These are phyloP conservation scores for Ensete ventricosum DNA, from an alignment of 176 grass and related monocot species.

Conservation along the genomic window DNA sequence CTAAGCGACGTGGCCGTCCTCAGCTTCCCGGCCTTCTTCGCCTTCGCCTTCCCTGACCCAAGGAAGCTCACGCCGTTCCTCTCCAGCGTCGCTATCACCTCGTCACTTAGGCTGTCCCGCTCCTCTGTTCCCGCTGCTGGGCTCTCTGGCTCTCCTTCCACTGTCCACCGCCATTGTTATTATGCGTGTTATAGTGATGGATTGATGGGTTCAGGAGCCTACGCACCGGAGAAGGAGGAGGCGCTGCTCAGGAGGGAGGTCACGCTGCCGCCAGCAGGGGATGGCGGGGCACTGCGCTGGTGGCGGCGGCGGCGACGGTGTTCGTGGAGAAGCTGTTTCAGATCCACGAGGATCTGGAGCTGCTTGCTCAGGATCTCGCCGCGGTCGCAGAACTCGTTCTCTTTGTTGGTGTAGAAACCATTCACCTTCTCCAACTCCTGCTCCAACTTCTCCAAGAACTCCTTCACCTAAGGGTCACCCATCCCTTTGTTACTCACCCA, in stretches of 20 bases:
- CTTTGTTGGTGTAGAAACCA: conserved; percentile 47
- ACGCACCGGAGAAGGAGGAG: conserved; percentile 61
- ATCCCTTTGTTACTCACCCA: neutral
- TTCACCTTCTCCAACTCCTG: conserved; percentile 84
- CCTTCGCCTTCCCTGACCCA: conserved; percentile 39
- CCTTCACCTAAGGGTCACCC: conserved; percentile 27
- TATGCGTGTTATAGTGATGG: neutral
- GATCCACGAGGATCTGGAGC: conserved; percentile 59
- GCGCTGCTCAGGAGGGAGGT: conserved; percentile 43
- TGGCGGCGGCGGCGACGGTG: conserved; percentile 27
- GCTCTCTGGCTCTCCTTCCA: conserved; percentile 29
- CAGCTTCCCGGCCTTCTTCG: conserved; percentile 43
- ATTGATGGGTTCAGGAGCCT: neutral
- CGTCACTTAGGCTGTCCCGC: conserved; percentile 38
- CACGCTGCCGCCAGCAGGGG: conserved; percentile 25
- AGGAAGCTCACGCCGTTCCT: conserved; percentile 74
- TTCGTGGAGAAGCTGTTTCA: conserved; percentile 64
- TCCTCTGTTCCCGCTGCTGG: conserved; percentile 9
- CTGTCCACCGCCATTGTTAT: neutral
- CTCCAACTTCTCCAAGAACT: conserved; percentile 55
- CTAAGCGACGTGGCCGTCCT: conserved; percentile 31
- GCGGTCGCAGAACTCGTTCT: conserved; percentile 50
- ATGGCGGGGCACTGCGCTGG: neutral
- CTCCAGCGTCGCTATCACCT: conserved; percentile 87
- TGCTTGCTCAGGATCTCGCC: conserved; percentile 56